Evolutionary conservation across 176 grass and related monocot genomes (phyloP), one percentile per base, ranked within the genome.

Genomic region (Saccharum spontaneum): DNA sequence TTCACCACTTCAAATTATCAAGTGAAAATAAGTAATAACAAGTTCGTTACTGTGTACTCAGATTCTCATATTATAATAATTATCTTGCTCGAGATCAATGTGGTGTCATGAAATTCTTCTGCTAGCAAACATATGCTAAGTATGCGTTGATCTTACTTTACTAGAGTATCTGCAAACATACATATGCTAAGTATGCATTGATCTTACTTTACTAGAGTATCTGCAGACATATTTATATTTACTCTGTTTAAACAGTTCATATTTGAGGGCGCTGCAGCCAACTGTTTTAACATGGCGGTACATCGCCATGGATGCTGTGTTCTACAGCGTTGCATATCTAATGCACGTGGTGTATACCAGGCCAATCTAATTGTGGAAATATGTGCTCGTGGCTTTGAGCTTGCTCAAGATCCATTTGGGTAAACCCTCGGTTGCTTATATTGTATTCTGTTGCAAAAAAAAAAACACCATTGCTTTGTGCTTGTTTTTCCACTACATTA

Each of bases 231-330:
- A 28, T 70, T 80, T 50, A 87, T 74, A 33, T 46, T 24, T 24
- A 52, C 61, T 84, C 12, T 83, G 23, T 75, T 69, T 79, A 55
- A 67, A 49, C 84, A 95, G 95, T 89, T 93, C 72, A 95, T 98
- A 83, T 98, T 89, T 85, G 93, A 98, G 36, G 89, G 91, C 31
- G 95, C 93, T 67, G 87, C 87, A 83, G 71, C 48, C 40, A 77
- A 89, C 62, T 92, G 91, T 87, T 87, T 87, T 85, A 74, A 92
- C 39, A 90, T 98, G 60, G 95, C 95, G 10, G 88, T 90, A 71
- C 89, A 95, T 81, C 93, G 84, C 45, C 91, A 95, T 85, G 93
- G 93, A 40, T 98, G 95, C 67, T 98, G 93, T 89, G 87, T 98
- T 50, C 79, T 98, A 75, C 95, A 98, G 87, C 82, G 84, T 41